Evolutionary conservation across 352 stramenopile species (phyloP), one percentile per base, ranked within the genome.

Genomic region (Sclerospora graminicola): DNA sequence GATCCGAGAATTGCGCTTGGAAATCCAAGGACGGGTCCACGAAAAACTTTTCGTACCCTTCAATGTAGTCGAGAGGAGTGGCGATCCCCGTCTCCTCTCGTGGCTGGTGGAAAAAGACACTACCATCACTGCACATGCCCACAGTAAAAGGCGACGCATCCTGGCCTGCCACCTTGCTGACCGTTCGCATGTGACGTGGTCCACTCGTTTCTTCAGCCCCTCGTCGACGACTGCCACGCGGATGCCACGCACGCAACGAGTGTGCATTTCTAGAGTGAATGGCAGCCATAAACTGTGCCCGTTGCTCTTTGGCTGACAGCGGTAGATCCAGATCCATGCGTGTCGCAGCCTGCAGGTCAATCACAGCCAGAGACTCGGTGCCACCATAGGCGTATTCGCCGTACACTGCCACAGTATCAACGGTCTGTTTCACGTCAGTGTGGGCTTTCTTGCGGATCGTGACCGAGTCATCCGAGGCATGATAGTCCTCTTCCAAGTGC

Each of bases 41-140:
- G 47, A 89, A 89, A 48, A 89, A 91, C 35, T 77, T 41, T 38
- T 91, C 79, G 51, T 91, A 91, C 8, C 79, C 79, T 48, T 81
- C 68, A 11, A 91, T 69, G 45, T 83, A 84, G 41, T 85, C 57
- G 4, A 88, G 60, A 4, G 74, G 74, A 10, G 74, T 81, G 8
- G 67, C 71, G 7, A 91, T 60, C 11, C 79, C 76, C 6, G 72
- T 70, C 2, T 63, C 62, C 6, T 69, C 36, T 19, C 68, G 56
- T 1, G 72, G 67, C 13, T 69, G 41, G 38, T 91, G 76, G 35
- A 82, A 66, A 42, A 91, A 91, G 4, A 91, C 80, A 15, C 76
- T 89, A 10, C 80, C 80, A 33, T 91, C 80, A 2, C 69, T 87
- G 55, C 80, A 91, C 68, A 86, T 86, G 14, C 80, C 80, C 8